Evolutionary conservation across 495 filamentous ascomycete species (phyloP).

Genomic region (Aspergillus sparsus): DNA sequence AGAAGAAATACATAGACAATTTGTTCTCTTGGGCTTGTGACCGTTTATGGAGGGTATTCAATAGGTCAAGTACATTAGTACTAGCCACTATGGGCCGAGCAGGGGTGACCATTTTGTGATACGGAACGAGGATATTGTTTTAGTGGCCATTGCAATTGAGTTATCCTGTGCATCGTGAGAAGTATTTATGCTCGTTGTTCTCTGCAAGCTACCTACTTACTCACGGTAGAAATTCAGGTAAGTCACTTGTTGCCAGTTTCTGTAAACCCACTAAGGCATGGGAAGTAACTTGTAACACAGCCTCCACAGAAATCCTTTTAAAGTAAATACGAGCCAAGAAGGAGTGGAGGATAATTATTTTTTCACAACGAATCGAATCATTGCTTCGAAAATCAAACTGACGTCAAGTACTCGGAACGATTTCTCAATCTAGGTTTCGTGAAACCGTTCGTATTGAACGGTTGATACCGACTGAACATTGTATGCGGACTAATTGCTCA

Average conservation of each 20-base stretch:
- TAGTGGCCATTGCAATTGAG: neutral
- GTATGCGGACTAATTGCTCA: too few relatives aligned
- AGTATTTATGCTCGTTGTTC: neutral
- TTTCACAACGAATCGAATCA: neutral
- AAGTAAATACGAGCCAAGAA: neutral
- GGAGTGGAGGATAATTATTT: neutral
- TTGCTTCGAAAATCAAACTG: neutral
- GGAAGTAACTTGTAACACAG: neutral
- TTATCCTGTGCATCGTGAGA: neutral
- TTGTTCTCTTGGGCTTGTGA: neutral
- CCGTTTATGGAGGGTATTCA: neutral
- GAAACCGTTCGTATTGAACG: too few relatives aligned
- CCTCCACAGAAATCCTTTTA: neutral
- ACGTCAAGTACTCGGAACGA: constrained; percentile 1
- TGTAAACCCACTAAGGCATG: neutral
- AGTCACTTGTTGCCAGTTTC: neutral
- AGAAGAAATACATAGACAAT: neutral
- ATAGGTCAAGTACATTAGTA: neutral
- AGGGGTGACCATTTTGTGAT: neutral
- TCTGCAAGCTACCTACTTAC: neutral
- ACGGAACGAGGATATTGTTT: neutral
- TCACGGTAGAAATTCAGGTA: neutral
- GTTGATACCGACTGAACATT: too few relatives aligned
- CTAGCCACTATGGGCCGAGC: neutral
- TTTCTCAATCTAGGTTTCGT: neutral